A percentile compares a stretch with the other conserved stretches of the same genome.
Evolutionary conservation across 2,329 filamentous ascomycete genomes (phyloP).

Genomic region (Monosporascus ibericus): DNA sequence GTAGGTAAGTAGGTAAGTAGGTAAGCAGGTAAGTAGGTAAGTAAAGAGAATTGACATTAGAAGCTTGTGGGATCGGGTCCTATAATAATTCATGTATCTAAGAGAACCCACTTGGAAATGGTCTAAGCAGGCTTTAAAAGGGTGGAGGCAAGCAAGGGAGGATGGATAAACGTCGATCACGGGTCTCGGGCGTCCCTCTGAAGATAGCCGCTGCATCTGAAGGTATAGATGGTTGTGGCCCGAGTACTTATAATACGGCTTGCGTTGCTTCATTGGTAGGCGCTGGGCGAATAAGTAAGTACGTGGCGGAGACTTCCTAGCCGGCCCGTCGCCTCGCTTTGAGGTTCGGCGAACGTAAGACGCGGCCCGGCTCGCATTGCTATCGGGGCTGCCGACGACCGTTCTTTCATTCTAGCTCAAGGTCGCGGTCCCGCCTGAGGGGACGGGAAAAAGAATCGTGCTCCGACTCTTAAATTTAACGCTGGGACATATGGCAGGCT

Average conservation of each 20-base stretch:
- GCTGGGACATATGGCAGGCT: too few relatives aligned
- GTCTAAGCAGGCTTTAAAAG: too few relatives aligned
- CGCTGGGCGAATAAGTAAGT: constrained; percentile 62
- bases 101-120: too few relatives aligned
- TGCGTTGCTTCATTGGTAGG: constrained; percentile 49
- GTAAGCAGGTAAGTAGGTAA: too few relatives aligned
- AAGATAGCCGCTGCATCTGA: constrained; percentile 63
- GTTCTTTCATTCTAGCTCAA: too few relatives aligned
- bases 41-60: too few relatives aligned
- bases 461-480: too few relatives aligned
- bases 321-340: constrained; percentile 29
- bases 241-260: constrained; percentile 57
- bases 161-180: constrained; percentile 67
- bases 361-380: constrained; percentile 38
- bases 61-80: too few relatives aligned
- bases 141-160: constrained; percentile 45
- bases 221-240: constrained; percentile 65
- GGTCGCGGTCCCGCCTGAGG: too few relatives aligned
- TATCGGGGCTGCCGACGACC: constrained; percentile 28
- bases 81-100: too few relatives aligned
- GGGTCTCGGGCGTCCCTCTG: constrained; percentile 56
- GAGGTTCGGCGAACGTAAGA: constrained; percentile 26
- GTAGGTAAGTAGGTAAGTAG: too few relatives aligned
- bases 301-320: constrained; percentile 58
- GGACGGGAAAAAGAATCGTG: too few relatives aligned